Evolutionary conservation across 2,329 filamentous ascomycete genomes (phyloP).

Genomic region (Aureobasidium sp.): DNA sequence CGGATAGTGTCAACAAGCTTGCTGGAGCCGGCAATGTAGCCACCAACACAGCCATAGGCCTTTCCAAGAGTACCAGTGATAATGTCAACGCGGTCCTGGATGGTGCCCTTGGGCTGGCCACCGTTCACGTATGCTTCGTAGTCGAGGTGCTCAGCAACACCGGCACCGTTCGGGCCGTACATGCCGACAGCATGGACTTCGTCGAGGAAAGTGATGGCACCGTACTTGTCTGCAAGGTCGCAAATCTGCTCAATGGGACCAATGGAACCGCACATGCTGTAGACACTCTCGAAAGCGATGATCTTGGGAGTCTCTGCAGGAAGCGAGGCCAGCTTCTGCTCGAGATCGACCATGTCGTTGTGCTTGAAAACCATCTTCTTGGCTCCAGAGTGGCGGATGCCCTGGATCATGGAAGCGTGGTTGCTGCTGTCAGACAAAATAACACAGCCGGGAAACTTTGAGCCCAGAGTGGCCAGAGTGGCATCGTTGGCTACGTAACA

Average conservation of each 20-base stretch:
- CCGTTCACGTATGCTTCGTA: slow-evolving; percentile 70
- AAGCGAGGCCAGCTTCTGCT: slow-evolving; percentile 83
- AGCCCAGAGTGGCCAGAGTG: slow-evolving; percentile 91
- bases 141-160: slow-evolving; percentile 95
- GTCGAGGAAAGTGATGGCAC: slow-evolving; percentile 93
- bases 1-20: slow-evolving; percentile 88
- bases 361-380: slow-evolving; percentile 98
- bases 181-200: slow-evolving; percentile 99
- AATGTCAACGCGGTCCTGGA: slow-evolving; percentile 96
- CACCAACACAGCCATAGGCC: slow-evolving; percentile 94
- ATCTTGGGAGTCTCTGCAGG: slow-evolving; percentile 87
- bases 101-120: slow-evolving; percentile 68
- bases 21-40: slow-evolving; percentile 87
- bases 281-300: slow-evolving; percentile 97
- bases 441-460: slow-evolving; percentile 91
- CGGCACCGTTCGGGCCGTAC: slow-evolving; percentile 93
- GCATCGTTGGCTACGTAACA: slow-evolving; percentile 99
- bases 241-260: slow-evolving; percentile 94
- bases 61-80: slow-evolving; percentile 97
- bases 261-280: slow-evolving; percentile 98
- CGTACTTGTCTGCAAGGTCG: slow-evolving; percentile 94
- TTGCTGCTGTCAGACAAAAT: slow-evolving; percentile 97
- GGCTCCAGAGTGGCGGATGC: slow-evolving; percentile 92
- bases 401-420: slow-evolving; percentile 98
- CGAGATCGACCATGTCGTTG: slow-evolving; percentile 89